Evolutionary conservation across 805 yeast genomes (phyloP).

Genomic region (Yamadazyma tumulicola): DNA sequence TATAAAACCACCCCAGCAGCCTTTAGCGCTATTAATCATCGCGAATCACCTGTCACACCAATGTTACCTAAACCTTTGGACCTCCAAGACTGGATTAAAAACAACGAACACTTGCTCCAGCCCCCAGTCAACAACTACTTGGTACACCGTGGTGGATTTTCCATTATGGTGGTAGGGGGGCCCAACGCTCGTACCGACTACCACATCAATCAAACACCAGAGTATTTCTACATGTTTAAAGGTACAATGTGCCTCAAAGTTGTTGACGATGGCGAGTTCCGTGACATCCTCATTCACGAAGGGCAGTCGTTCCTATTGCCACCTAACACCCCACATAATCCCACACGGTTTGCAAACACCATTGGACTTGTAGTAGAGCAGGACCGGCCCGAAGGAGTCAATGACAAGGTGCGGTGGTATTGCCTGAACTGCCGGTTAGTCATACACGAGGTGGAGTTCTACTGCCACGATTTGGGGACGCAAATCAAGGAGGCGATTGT

Average conservation of each 20-base stretch:
- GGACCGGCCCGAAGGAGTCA: constrained; percentile 70
- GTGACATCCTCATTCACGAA: constrained; percentile 70
- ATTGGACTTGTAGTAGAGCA: constrained; percentile 91
- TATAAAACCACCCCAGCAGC: too few species aligned
- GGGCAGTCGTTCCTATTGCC: constrained; percentile 90
- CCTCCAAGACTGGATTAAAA: constrained; percentile 75
- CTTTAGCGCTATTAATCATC: too few species aligned
- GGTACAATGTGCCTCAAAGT: constrained; percentile 83
- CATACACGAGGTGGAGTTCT: constrained; percentile 67
- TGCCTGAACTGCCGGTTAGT: constrained; percentile 65
- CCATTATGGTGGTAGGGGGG: constrained; percentile 95
- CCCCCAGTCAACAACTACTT: constrained; percentile 94
- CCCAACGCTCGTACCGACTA: constrained; percentile 93
- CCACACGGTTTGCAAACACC: constrained; percentile 80
- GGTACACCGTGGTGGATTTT: constrained; percentile 86
- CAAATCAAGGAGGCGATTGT: constrained; percentile 83
- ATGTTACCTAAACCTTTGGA: constrained; percentile 72
- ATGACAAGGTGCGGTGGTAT: constrained; percentile 85
- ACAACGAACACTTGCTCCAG: constrained; percentile 68
- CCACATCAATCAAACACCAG: constrained; percentile 92
- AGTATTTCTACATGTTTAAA: constrained; percentile 84
- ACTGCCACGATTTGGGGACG: constrained; percentile 79
- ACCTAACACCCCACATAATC: constrained; percentile 82
- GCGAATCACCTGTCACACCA: too few species aligned
- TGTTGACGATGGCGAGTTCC: constrained; percentile 67